These are phyloP conservation scores for Pythium dissimile DNA, from an alignment of 352 stramenopile genomes.

Conservation along the genomic window DNA sequence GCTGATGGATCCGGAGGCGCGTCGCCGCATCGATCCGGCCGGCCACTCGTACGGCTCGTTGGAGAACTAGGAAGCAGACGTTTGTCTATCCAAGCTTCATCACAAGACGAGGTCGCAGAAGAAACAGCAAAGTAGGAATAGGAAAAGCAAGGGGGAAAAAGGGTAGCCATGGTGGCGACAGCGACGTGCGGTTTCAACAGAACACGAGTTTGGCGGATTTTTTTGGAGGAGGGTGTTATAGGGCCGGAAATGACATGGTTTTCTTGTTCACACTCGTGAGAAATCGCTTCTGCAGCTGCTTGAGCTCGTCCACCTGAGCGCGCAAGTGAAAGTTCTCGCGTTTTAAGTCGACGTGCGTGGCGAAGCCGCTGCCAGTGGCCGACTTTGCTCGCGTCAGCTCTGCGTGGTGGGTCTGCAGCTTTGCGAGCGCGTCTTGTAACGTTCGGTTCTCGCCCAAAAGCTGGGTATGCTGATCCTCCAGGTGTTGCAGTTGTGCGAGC, in stretches of 20 bases:
- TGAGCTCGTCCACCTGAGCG: constrained; percentile 69
- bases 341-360: constrained; percentile 72
- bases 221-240: no score
- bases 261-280: constrained; percentile 73
- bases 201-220: no score
- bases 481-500: neutral
- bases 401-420: constrained; percentile 35
- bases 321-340: constrained; percentile 65
- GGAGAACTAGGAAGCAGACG: constrained; percentile 45
- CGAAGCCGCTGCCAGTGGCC: constrained; percentile 37
- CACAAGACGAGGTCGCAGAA: no score
- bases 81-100: no score
- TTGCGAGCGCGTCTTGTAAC: constrained; percentile 35
- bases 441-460: constrained; percentile 27
- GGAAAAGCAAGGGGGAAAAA: no score
- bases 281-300: constrained; percentile 61
- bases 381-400: constrained; percentile 9
- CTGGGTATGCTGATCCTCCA: constrained; percentile 23
- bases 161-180: no score
- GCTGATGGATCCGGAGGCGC: constrained; percentile 47
- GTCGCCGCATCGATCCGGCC: constrained; percentile 66
- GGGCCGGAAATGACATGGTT: constrained; percentile 56
- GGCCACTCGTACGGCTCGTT: constrained; percentile 80
- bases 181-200: no score
- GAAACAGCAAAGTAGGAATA: no score